Conservation (phyloP, 2,329 filamentous ascomycete species). For the Sodiomyces alkalinus region DNA sequence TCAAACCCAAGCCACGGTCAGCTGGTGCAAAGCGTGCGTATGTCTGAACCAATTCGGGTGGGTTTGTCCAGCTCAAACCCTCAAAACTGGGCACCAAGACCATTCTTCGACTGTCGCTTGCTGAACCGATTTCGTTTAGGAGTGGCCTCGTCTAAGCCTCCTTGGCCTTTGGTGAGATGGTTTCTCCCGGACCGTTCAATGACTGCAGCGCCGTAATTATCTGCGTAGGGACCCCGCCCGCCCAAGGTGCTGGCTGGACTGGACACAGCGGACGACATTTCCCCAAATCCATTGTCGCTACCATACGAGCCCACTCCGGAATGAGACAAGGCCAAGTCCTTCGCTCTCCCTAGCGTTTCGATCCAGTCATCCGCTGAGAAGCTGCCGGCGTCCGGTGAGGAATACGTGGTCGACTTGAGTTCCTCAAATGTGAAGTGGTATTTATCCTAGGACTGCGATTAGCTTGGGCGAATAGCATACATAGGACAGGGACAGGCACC, state of each 20-base stretch:
- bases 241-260: constrained; percentile 65
- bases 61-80: no score
- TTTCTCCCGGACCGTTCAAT: constrained; percentile 39
- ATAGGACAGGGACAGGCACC: not conserved
- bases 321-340: constrained; percentile 68
- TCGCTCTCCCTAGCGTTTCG: constrained; percentile 71
- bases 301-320: constrained; percentile 51
- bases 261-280: constrained; percentile 56
- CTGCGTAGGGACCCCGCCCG: constrained; percentile 35
- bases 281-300: constrained; percentile 50
- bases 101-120: constrained; percentile 86
- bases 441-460: not conserved
- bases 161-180: constrained; percentile 44
- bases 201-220: constrained; percentile 24
- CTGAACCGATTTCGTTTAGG: constrained; percentile 59
- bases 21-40: no score
- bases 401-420: constrained; percentile 50
- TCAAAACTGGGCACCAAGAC: constrained; percentile 77
- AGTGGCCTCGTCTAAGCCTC: constrained; percentile 33
- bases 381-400: constrained; percentile 41
- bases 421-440: constrained; percentile 89
- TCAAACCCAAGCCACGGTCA: no score
- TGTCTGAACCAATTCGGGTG: no score
- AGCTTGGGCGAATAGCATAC: not conserved
- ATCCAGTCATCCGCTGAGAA: constrained; percentile 81